Conservation (phyloP, 306 rosid species). For the Cicer cuneatum region DNA sequence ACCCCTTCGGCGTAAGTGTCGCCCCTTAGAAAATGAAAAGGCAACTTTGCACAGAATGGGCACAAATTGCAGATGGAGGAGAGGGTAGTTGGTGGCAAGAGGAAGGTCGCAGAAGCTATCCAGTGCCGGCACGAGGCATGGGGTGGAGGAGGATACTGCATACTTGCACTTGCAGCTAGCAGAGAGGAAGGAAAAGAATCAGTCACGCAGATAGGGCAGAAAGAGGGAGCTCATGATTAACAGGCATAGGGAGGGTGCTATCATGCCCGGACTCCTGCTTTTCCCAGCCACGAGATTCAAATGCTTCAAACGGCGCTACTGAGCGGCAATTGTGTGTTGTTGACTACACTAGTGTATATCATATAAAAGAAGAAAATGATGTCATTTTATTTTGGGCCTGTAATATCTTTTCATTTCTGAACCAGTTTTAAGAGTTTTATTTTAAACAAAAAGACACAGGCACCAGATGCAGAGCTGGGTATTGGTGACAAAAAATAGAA, state of each 20-base stretch:
- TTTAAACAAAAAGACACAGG: neutral
- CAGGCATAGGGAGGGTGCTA: neutral
- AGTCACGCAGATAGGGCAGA: neutral
- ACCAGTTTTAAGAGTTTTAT: neutral
- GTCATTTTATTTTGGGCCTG: neutral
- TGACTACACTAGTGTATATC: neutral
- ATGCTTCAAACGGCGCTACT: neutral
- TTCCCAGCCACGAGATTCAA: neutral
- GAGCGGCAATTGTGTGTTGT: neutral
- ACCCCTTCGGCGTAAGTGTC: neutral
- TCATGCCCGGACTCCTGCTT: neutral
- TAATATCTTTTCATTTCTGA: neutral
- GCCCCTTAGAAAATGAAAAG: neutral
- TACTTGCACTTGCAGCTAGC: constrained; percentile 7
- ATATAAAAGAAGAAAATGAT: neutral
- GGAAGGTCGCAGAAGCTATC: neutral
- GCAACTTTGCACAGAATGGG: neutral
- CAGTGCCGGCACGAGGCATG: neutral
- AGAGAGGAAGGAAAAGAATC: neutral
- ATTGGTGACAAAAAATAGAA: neutral
- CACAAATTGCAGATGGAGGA: neutral
- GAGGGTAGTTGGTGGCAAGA: neutral
- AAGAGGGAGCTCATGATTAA: neutral
- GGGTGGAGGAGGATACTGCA: neutral
- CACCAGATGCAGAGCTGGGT: neutral